Conservation (phyloP, 2,329 filamentous ascomycete species). For the Westerdykella ornata region DNA sequence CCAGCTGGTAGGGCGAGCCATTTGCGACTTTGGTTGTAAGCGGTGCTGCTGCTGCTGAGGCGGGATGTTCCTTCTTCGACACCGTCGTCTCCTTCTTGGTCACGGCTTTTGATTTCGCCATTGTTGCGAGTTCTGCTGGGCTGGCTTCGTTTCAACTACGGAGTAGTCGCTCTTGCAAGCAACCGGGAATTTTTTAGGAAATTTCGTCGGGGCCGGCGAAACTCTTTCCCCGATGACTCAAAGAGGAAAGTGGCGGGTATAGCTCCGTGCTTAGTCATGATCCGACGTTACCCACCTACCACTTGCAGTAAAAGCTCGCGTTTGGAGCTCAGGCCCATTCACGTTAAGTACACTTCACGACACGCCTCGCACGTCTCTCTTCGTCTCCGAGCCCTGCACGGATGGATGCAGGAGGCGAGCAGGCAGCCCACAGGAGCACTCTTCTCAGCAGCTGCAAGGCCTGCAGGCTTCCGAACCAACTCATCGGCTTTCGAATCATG, state of each 20-base stretch:
- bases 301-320: too few species aligned
- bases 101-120: constrained; percentile 28
- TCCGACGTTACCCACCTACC: too few species aligned
- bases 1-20: constrained; percentile 40
- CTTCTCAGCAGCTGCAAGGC: not conserved
- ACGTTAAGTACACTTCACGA: too few species aligned
- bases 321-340: too few species aligned
- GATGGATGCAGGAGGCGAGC: too few species aligned
- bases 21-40: constrained; percentile 34
- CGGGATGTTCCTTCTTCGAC: constrained; percentile 22
- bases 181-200: constrained; percentile 1
- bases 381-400: too few species aligned
- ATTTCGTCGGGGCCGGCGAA: constrained; percentile 12
- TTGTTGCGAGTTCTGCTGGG: constrained; percentile 7
- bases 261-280: not conserved
- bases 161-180: too few species aligned
- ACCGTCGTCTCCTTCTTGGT: constrained; percentile 9
- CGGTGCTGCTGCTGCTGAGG: constrained; percentile 25
- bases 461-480: not conserved
- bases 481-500: not conserved
- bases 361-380: too few species aligned
- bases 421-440: too few species aligned
- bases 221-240: constrained; percentile 7
- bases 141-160: not conserved
- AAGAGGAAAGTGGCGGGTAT: constrained; percentile 10